Evolutionary conservation across 208 protist species (phyloP).

Genomic region (Acanthamoeba culbertsoni): DNA sequence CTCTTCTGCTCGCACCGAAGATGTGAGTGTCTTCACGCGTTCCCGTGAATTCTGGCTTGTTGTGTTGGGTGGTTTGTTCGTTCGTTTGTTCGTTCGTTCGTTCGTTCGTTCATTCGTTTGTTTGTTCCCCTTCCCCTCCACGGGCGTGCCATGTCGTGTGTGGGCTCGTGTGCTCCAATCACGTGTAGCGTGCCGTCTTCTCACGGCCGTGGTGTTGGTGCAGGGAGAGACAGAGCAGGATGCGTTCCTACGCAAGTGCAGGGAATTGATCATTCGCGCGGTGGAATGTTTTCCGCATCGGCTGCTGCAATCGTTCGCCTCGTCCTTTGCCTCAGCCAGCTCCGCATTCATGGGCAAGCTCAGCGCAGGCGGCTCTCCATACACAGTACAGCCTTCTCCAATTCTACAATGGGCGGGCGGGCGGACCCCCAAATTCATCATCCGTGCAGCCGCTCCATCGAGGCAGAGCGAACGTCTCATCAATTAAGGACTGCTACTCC

Average conservation of each 20-base stretch:
- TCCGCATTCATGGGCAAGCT: background rate
- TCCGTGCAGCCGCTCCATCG: too few species aligned
- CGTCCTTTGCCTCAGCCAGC: background rate
- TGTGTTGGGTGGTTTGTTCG: too few species aligned
- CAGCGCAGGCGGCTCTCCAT: background rate
- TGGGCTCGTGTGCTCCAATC: background rate
- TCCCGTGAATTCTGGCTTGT: too few species aligned
- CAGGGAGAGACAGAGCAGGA: slow-evolving; percentile 25
- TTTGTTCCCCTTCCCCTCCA: too few species aligned
- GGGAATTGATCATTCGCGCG: background rate
- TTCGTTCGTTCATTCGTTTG: too few species aligned
- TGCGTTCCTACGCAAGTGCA: background rate
- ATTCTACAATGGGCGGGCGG: background rate
- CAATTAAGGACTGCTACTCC: too few species aligned
- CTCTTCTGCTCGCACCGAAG: background rate
- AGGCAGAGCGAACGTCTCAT: background rate
- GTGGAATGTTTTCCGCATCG: background rate
- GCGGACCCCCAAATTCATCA: too few species aligned
- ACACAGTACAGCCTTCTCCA: background rate
- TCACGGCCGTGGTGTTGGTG: background rate
- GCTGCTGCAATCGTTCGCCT: background rate
- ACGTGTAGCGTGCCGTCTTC: background rate
- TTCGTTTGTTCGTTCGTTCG: too few species aligned
- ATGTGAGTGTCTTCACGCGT: background rate
- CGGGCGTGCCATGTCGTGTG: too few species aligned